These are phyloP conservation scores for Collybiopsis luxurians DNA, from an alignment of 768 basidiomycete genomes.

Conservation along the genomic window DNA sequence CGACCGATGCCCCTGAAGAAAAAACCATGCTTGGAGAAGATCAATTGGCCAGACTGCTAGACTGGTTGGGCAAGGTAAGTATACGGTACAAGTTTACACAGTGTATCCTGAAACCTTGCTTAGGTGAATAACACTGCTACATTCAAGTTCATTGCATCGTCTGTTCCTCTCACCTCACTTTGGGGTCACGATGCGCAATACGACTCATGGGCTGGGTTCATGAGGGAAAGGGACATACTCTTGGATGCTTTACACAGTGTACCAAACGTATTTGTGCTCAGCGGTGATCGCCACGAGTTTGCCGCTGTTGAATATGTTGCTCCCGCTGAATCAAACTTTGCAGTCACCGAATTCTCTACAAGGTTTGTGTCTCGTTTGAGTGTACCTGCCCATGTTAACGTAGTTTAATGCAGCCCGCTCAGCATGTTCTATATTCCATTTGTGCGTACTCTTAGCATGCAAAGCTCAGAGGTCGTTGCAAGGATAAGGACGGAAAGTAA, in stretches of 20 bases:
- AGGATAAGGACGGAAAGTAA: slow-evolving; percentile 21
- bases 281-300: slow-evolving; percentile 80
- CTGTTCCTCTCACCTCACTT: slow-evolving; percentile 72
- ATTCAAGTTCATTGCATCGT: slow-evolving; percentile 76
- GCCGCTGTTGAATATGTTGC: slow-evolving; percentile 63
- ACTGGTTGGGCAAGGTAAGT: slow-evolving; percentile 58
- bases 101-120: background rate
- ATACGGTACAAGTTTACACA: background rate
- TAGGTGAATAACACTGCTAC: slow-evolving; percentile 68
- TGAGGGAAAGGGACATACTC: slow-evolving; percentile 55
- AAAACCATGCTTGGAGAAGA: slow-evolving; percentile 69
- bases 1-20: slow-evolving; percentile 31
- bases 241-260: slow-evolving; percentile 59
- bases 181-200: slow-evolving; percentile 60
- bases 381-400: background rate
- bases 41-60: slow-evolving; percentile 58
- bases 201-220: slow-evolving; percentile 73
- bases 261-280: slow-evolving; percentile 67
- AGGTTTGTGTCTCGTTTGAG: slow-evolving; percentile 16
- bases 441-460: slow-evolving; percentile 45
- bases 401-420: slow-evolving; percentile 40
- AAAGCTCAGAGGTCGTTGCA: slow-evolving; percentile 42
- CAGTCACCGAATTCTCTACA: slow-evolving; percentile 65
- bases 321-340: slow-evolving; percentile 29
- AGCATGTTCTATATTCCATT: slow-evolving; percentile 70